A percentile compares a stretch with the other conserved stretches of the same genome.
phyloP scores from a whole-genome alignment of 495 filamentous ascomycete species.

The Tuber borchii region DNA sequence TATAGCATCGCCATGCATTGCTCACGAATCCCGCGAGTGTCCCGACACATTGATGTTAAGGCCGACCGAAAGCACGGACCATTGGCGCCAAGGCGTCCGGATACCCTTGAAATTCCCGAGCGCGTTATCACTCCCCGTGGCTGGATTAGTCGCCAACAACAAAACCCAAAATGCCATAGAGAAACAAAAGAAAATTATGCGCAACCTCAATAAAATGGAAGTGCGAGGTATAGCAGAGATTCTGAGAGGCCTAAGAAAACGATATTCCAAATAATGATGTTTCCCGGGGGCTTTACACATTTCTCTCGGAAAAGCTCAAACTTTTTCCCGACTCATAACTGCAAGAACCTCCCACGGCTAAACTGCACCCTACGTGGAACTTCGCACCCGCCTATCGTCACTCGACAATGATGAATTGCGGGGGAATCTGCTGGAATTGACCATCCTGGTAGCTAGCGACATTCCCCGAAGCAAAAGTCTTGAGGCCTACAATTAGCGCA shows the following conservation, averaged over 20 bases:
- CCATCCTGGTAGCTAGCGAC: not conserved
- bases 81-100: not conserved
- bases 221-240: not conserved
- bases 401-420: not conserved
- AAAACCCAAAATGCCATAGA: not conserved
- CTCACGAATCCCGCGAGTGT: not conserved
- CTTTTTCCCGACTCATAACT: not conserved
- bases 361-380: not conserved
- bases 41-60: not conserved
- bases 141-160: not conserved
- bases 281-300: not conserved
- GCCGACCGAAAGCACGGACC: not conserved
- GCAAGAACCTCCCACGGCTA: not conserved
- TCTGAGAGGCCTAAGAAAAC: not conserved
- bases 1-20: not conserved
- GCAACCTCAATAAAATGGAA: not conserved
- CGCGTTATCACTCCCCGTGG: not conserved
- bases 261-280: not conserved
- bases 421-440: not conserved
- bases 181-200: not conserved
- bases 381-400: not conserved
- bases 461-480: not conserved
- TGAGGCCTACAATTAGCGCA: not conserved
- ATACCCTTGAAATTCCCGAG: not conserved
- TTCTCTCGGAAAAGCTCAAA: not conserved